phyloP scores from a whole-genome alignment of 169 alveolate genomes.

The Pseudocohnilembus persalinus region DNA sequence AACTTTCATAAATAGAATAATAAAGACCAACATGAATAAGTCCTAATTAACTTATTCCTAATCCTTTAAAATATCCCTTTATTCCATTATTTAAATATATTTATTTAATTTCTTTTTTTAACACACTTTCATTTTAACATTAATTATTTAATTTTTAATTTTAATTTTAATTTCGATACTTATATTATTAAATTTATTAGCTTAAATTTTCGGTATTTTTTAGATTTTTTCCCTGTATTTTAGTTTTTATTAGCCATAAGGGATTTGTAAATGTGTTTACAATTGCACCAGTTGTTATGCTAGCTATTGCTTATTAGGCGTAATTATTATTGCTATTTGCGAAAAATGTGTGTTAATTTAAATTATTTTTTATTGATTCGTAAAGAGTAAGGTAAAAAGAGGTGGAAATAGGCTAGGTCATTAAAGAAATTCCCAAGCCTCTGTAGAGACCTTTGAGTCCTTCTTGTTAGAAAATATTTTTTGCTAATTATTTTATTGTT shows the following conservation, averaged over 20 bases:
- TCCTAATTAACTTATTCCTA: conserved; percentile 42
- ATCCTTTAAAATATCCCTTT: conserved; percentile 45
- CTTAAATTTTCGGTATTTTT: conserved; percentile 2
- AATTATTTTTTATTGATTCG: conserved; percentile 3
- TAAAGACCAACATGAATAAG: conserved; percentile 39
- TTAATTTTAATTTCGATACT: too few species aligned
- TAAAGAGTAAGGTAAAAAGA: conserved; percentile 16
- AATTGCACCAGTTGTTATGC: conserved; percentile 2
- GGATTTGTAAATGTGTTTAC: conserved; percentile 45
- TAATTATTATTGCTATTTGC: background rate
- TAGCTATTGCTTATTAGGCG: background rate
- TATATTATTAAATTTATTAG: too few species aligned
- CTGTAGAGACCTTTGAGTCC: conserved; percentile 41
- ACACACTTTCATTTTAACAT: too few species aligned
- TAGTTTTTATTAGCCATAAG: conserved; percentile 52
- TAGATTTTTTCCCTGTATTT: conserved; percentile 35
- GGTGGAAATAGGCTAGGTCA: conserved; percentile 14
- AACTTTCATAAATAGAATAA: conserved; percentile 52
- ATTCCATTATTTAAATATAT: conserved; percentile 41
- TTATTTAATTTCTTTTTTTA: conserved; percentile 17
- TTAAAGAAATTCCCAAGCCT: conserved; percentile 27
- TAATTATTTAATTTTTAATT: too few species aligned
- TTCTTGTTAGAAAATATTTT: conserved; percentile 21
- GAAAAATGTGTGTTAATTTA: conserved; percentile 2
- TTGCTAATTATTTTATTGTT: background rate